Evolutionary conservation across 345 rosid genomes (phyloP).

Genomic region (Eucalyptus grandis): DNA sequence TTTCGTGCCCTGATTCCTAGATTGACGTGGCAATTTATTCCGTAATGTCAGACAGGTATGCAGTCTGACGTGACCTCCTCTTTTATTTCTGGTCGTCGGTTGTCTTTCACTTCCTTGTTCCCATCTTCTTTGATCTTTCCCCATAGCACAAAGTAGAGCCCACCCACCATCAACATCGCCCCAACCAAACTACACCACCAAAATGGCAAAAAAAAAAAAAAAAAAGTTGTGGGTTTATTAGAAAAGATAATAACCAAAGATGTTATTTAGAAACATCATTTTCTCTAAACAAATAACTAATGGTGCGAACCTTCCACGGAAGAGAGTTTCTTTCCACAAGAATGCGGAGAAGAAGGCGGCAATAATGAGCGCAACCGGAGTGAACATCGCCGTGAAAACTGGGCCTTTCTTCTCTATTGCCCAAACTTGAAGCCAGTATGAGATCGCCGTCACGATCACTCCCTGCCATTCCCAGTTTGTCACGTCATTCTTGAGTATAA

Average conservation of each 20-base stretch:
- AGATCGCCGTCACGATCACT: slow-evolving; percentile 47
- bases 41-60: background rate
- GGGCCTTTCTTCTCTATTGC: slow-evolving; percentile 80
- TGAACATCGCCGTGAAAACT: slow-evolving; percentile 63
- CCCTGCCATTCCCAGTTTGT: slow-evolving; percentile 32
- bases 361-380: slow-evolving; percentile 71
- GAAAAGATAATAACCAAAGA: background rate
- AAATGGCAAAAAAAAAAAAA: background rate
- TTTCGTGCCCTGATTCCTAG: background rate
- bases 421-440: slow-evolving; percentile 91
- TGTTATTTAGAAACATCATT: background rate
- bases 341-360: slow-evolving; percentile 57
- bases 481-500: background rate
- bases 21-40: background rate
- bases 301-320: slow-evolving; percentile 46
- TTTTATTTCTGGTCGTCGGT: background rate
- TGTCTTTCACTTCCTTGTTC: background rate
- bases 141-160: slow-evolving; percentile 76
- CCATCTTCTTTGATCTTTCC: slow-evolving; percentile 58
- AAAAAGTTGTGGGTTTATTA: background rate
- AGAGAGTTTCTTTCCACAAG: slow-evolving; percentile 57
- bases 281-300: too few relatives aligned
- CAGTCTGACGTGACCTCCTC: background rate
- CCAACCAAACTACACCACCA: slow-evolving; percentile 48
- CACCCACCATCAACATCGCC: slow-evolving; percentile 57